These are phyloP conservation scores for Ceratocystis colombiana DNA, from an alignment of 2,329 filamentous ascomycete genomes.

Conservation along the genomic window DNA sequence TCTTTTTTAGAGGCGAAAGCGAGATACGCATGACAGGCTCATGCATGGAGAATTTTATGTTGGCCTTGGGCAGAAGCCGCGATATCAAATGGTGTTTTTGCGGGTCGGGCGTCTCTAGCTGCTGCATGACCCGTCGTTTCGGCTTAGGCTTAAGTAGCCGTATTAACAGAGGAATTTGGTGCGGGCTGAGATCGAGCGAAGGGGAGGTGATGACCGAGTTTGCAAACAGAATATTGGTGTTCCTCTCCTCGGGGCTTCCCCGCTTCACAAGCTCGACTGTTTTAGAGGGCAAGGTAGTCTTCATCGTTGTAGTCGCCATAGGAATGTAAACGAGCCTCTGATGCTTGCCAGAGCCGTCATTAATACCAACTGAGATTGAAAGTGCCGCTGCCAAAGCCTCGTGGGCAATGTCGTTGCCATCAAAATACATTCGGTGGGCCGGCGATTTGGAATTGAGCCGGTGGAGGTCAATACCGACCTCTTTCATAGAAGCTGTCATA, in stretches of 20 bases:
- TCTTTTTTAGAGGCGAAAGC: conserved; percentile 62
- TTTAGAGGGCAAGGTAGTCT: conserved; percentile 89
- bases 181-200: conserved; percentile 83
- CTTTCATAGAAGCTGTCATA: conserved; percentile 69
- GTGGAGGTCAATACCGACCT: conserved; percentile 86
- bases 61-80: conserved; percentile 84
- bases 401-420: conserved; percentile 82
- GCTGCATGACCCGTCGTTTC: conserved; percentile 12
- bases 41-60: conserved; percentile 90
- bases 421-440: conserved; percentile 97
- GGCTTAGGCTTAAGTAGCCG: conserved; percentile 56
- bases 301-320: conserved; percentile 92
- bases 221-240: conserved; percentile 91
- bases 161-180: conserved; percentile 76
- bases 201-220: conserved; percentile 95
- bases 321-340: conserved; percentile 87
- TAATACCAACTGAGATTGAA: conserved; percentile 81
- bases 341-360: conserved; percentile 76
- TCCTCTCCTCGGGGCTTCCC: conserved; percentile 67
- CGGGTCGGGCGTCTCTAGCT: conserved; percentile 29
- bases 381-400: conserved; percentile 87
- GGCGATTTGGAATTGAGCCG: conserved; percentile 85
- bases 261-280: conserved; percentile 70
- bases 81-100: conserved; percentile 61
- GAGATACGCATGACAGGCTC: conserved; percentile 89